Evolutionary conservation across 2,329 filamentous ascomycete species (phyloP), one percentile per base, ranked within the genome.

Genomic region (Monosporascus sp.): DNA sequence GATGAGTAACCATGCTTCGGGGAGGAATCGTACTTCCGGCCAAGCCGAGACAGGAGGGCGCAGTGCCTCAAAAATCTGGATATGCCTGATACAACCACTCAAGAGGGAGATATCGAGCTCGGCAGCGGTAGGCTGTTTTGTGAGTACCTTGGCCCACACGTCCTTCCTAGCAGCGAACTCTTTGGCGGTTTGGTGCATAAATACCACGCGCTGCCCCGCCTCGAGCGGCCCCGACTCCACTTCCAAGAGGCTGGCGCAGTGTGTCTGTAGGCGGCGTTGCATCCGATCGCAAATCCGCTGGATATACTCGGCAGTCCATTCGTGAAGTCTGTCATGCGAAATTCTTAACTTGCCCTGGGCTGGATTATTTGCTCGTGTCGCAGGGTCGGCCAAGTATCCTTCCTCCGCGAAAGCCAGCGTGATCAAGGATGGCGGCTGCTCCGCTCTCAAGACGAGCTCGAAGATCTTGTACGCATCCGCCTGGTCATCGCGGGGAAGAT

Each of bases 111-210:
- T 54, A 48, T 68, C 65, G 1, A 67, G 56, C 45, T 67, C 64
- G 3, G 63, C 48, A 20, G 58, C 52, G 5, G 61, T 38, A 7
- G 55, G 61, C 5, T 52, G 54, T 16, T 59, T 56, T 19, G 60
- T 61, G 0, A 61, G 60, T 4, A 69, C 52, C 7, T 56, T 57
- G 8, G 60, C 47, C 67, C 67, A 69, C 38, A 68, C 60, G 49
- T 69, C 66, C 27, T 56, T 59, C 31, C 66, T 62, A 1, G 57
- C 62, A 16, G 64, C 64, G 61, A 63, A 68, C 54, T 69, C 67
- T 48, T 69, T 69, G 2, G 63, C 62, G 6, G 67, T 69, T 48
- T 67, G 65, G 47, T 68, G 63, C 14, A 63, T 63, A 53, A 69
- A 69, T 27, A 67, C 61, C 7, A 69, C 63, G 17, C 66, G 65